Conservation (phyloP, 2,329 filamentous ascomycete genomes). For the Trichoderma sp. region DNA sequence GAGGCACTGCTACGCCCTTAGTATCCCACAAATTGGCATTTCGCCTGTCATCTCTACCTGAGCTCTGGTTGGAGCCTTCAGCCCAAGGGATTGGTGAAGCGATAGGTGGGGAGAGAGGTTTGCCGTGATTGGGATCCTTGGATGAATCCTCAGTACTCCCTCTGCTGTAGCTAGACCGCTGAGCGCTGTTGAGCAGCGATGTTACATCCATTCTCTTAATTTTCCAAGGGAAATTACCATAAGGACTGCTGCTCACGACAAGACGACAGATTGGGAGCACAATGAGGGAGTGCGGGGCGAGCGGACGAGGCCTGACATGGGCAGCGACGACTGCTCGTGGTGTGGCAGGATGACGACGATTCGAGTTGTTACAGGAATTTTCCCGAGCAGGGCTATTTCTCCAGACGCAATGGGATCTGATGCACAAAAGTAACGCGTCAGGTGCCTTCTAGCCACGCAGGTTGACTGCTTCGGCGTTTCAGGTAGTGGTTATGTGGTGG, state of each 20-base stretch:
- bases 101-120: neutral
- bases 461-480: neutral
- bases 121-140: constrained; percentile 6
- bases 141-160: constrained; percentile 19
- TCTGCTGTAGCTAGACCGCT: constrained; percentile 19
- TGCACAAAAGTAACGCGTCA: no score
- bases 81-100: constrained; percentile 34
- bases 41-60: constrained; percentile 21
- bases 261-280: neutral
- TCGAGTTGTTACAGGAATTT: neutral
- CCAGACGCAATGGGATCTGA: neutral
- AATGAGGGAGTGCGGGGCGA: neutral
- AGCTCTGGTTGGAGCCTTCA: constrained; percentile 24
- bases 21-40: constrained; percentile 48
- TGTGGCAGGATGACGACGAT: neutral
- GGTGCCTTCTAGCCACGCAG: neutral
- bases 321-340: neutral
- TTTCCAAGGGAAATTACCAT: neutral
- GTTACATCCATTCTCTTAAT: constrained; percentile 39
- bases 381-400: neutral
- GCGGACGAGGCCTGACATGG: neutral
- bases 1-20: constrained; percentile 46
- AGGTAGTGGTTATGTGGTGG: neutral
- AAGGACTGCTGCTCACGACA: neutral
- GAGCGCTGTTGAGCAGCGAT: constrained; percentile 39